These are phyloP conservation scores for Aureobasidium sp. DNA, from an alignment of 2,329 filamentous ascomycete species.

Conservation along the genomic window DNA sequence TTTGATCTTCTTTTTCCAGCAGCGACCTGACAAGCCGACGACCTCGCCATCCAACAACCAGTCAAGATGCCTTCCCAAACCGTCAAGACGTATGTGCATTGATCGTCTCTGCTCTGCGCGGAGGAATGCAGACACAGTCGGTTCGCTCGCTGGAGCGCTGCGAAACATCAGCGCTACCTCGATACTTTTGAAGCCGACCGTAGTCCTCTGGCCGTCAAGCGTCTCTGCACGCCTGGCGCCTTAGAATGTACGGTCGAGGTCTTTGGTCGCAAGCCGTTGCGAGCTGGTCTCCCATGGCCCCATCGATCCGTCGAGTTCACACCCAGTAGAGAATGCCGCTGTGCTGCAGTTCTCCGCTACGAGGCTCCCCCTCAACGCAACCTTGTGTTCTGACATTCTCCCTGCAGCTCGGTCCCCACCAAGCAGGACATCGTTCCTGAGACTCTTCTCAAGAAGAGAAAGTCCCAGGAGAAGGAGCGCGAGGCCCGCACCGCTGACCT, in stretches of 20 bases:
- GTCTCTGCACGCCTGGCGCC: conserved; percentile 44
- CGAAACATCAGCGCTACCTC: conserved; percentile 60
- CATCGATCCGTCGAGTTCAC: conserved; percentile 57
- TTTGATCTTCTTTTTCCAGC: conserved; percentile 5
- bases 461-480: conserved; percentile 98
- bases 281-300: conserved; percentile 21
- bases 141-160: conserved; percentile 70
- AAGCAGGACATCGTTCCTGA: conserved; percentile 95
- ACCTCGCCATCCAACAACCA: conserved; percentile 20
- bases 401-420: conserved; percentile 75
- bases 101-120: conserved; percentile 24
- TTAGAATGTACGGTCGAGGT: conserved; percentile 59
- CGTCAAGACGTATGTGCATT: conserved; percentile 54
- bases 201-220: conserved; percentile 21
- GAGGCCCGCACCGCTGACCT: conserved; percentile 74
- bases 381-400: conserved; percentile 67
- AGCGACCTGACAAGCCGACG: conserved; percentile 15
- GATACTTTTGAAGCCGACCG: conserved; percentile 40
- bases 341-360: conserved; percentile 88
- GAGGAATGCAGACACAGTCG: conserved; percentile 64
- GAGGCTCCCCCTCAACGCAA: conserved; percentile 63
- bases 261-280: conserved; percentile 5
- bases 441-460: conserved; percentile 99
- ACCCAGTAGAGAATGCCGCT: conserved; percentile 85
- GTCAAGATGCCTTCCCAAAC: conserved; percentile 48